Percentiles rank a stretch among this genome's conserved stretches.
phyloP scores from a whole-genome alignment of 495 filamentous ascomycete species.

The Xylaria nigripes region DNA sequence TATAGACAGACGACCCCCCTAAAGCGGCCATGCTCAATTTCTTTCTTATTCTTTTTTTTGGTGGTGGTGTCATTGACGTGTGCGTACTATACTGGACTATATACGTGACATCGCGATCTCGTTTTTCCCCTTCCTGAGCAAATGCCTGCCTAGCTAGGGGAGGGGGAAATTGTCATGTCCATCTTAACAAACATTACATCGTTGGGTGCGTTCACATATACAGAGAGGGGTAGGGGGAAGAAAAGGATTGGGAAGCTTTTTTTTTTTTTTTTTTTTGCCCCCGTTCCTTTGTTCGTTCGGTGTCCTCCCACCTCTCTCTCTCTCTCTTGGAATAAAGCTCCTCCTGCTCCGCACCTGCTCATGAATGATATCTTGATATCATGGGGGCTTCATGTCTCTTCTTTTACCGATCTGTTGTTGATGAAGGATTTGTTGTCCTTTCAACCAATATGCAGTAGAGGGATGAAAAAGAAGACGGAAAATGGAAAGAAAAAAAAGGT shows the following conservation, averaged over 20 bases:
- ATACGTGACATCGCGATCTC: not conserved
- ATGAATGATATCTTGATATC: not conserved
- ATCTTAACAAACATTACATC: not conserved
- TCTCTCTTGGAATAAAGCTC: no score
- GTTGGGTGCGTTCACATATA: not conserved
- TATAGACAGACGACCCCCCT: no score
- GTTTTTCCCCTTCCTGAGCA: not conserved
- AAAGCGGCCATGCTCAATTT: no score
- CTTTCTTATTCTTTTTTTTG: no score
- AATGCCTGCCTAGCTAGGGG: not conserved
- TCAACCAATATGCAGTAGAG: conserved; percentile 1
- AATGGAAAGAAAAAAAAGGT: not conserved
- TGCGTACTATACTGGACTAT: no score
- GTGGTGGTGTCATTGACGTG: no score
- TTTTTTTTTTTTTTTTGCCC: not conserved
- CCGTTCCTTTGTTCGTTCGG: no score
- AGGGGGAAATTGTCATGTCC: not conserved
- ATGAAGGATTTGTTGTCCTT: not conserved
- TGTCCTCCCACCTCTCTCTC: no score
- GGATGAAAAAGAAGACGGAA: not conserved
- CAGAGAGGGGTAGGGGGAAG: not conserved
- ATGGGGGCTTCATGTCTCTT: not conserved
- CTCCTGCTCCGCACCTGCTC: no score
- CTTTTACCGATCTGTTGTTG: not conserved
- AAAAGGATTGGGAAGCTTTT: not conserved